Conservation (phyloP, 2,329 filamentous ascomycete genomes). For the Chaetomiaceae sp. region DNA sequence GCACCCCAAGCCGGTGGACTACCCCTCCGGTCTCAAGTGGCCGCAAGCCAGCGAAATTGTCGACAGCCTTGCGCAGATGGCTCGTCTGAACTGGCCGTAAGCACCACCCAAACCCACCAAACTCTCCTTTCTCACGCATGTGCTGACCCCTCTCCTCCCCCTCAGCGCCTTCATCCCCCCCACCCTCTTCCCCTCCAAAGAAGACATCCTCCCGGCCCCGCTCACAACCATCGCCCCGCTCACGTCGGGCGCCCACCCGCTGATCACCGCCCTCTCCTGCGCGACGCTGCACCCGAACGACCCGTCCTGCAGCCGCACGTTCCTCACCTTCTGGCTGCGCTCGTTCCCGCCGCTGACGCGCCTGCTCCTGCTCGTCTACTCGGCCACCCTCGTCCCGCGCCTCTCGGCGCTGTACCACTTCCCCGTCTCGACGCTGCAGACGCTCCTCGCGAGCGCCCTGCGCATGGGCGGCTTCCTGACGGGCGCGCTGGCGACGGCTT, state of each 20-base stretch:
- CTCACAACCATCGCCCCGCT: conserved; percentile 70
- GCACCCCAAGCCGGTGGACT: conserved; percentile 63
- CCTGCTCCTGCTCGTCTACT: conserved; percentile 71
- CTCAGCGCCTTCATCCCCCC: conserved; percentile 75
- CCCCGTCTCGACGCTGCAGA: conserved; percentile 63
- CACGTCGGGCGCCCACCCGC: conserved; percentile 78
- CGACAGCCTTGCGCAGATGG: conserved; percentile 76
- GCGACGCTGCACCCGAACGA: conserved; percentile 83
- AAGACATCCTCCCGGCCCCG: conserved; percentile 57
- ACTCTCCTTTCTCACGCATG: too few species aligned
- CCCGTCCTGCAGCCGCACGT: conserved; percentile 82
- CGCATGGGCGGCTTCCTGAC: conserved; percentile 74
- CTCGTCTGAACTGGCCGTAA: conserved; percentile 76
- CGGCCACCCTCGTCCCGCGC: conserved; percentile 63
- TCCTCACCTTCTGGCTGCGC: conserved; percentile 79
- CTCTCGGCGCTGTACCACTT: conserved; percentile 64
- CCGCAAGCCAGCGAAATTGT: conserved; percentile 71
- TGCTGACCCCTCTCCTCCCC: too few species aligned
- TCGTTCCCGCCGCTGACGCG: conserved; percentile 75
- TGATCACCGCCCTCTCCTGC: conserved; percentile 80
- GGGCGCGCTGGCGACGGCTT: conserved; percentile 77
- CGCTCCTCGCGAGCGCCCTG: conserved; percentile 63
- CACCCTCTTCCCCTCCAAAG: conserved; percentile 73
- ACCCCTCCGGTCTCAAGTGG: conserved; percentile 66
- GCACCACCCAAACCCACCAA: conserved; percentile 34